Conservation (phyloP, 768 basidiomycete genomes). For the Termitomyces sp. region DNA sequence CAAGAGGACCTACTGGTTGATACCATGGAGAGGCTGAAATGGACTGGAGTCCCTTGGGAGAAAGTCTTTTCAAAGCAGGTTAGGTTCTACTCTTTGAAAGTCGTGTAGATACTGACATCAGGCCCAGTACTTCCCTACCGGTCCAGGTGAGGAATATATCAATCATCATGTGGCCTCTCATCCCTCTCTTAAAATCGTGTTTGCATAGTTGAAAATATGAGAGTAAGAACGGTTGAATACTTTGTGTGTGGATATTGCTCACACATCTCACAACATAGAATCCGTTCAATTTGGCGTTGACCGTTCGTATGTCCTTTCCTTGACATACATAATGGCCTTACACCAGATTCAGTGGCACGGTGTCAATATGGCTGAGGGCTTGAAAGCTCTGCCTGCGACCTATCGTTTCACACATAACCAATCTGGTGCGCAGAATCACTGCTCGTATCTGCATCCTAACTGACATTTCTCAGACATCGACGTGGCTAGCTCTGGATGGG, state of each 20-base stretch:
- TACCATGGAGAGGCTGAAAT: slow-evolving; percentile 49
- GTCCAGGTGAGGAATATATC: slow-evolving; percentile 22
- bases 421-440: slow-evolving; percentile 29
- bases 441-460: neutral
- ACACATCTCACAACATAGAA: slow-evolving; percentile 22
- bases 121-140: slow-evolving; percentile 41
- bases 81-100: neutral
- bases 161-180: neutral
- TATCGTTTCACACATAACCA: slow-evolving; percentile 54
- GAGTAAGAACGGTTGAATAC: slow-evolving; percentile 12
- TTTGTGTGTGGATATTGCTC: neutral
- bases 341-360: slow-evolving; percentile 43
- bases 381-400: slow-evolving; percentile 49
- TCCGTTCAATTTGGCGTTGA: slow-evolving; percentile 37
- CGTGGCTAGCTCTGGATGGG: slow-evolving; percentile 46
- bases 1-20: slow-evolving; percentile 44
- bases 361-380: slow-evolving; percentile 53
- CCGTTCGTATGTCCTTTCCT: slow-evolving; percentile 19
- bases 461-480: slow-evolving; percentile 34
- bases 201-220: slow-evolving; percentile 23
- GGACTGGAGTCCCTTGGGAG: slow-evolving; percentile 50
- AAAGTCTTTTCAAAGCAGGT: slow-evolving; percentile 44
- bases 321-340: neutral
- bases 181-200: neutral
- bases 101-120: neutral